Evolutionary conservation across 2,329 filamentous ascomycete species (phyloP), one percentile per base, ranked within the genome.

Genomic region (Tolypocladium ophioglossoides): DNA sequence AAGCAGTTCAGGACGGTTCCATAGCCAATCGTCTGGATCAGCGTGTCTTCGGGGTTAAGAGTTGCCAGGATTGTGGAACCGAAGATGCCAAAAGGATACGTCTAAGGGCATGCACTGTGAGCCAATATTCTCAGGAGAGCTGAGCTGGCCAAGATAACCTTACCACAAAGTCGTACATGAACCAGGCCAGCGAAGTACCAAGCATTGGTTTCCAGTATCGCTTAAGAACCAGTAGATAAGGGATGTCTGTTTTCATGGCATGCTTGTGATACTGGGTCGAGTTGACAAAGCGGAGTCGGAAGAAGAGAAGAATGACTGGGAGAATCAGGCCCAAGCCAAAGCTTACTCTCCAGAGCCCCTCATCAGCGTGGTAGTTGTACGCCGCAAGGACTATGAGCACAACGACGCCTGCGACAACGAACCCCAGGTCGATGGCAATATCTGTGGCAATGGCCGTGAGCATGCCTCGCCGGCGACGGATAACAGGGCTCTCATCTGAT

Each of bases 281-380:
- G 65, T 75, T 78, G 52, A 74, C 64, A 59, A 77, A 74, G 46
- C 70, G 76, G 38, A 82, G 63, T 12, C 79, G 76, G 55, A 82
- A 78, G 62, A 79, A 79, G 51, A 81, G 76, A 18, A 82, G 70
- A 1, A 71, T 70, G 4, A 82, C 64, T 0, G 79, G 78, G 8
- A 66, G 41, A 9, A 59, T 50, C 30, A 63, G 51, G 8, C 62
- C 62, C 5, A 63, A 35, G 8, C 62, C 62, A 18, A 63, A 63
- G 49, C 54, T 56, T 3, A 77, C 70, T 1, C 74, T 66, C 74
- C 75, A 78, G 9, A 77, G 66, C 2, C 72, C 74, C 51, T 67
- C 68, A 61, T 63, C 69, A 47, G 62, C 66, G 37, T 59, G 59
- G 40, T 56, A 63, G 24, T 60, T 62, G 60, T 64, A 70, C 0